A percentile compares a stretch with the other conserved stretches of the same genome.
phyloP scores from a whole-genome alignment of 2,329 filamentous ascomycete genomes.

The Penicillium sp. region DNA sequence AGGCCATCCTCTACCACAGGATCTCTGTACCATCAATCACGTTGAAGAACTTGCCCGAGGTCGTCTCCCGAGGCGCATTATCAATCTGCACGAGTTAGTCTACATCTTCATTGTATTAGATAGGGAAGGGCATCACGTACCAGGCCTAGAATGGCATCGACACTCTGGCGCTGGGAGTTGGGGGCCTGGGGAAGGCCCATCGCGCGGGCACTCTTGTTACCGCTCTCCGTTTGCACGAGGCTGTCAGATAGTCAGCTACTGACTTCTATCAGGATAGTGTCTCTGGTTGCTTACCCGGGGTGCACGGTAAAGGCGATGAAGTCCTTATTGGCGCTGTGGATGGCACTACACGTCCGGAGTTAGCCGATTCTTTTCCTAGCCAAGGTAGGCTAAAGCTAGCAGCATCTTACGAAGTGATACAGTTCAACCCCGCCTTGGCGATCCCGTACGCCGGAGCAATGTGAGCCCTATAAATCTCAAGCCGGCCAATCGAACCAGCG shows the following conservation, averaged over 20 bases:
- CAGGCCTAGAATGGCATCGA: not conserved
- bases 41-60: not conserved
- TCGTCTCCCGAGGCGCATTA: not conserved
- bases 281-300: not conserved
- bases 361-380: not conserved
- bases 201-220: not conserved
- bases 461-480: not conserved
- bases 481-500: not conserved
- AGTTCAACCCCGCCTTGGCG: not conserved
- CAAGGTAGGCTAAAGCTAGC: not conserved
- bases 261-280: not conserved
- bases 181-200: not conserved
- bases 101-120: not conserved
- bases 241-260: not conserved
- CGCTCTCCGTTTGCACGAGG: not conserved
- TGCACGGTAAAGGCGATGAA: not conserved
- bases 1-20: not conserved
- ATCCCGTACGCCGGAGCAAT: not conserved
- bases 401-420: not conserved
- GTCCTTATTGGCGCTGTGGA: not conserved
- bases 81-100: not conserved
- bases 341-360: not conserved
- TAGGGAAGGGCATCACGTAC: not conserved
- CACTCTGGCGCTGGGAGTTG: not conserved
- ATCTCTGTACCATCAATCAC: not conserved